Evolutionary conservation across 2,329 filamentous ascomycete genomes (phyloP).

Genomic region (Tolypocladium inflatum): DNA sequence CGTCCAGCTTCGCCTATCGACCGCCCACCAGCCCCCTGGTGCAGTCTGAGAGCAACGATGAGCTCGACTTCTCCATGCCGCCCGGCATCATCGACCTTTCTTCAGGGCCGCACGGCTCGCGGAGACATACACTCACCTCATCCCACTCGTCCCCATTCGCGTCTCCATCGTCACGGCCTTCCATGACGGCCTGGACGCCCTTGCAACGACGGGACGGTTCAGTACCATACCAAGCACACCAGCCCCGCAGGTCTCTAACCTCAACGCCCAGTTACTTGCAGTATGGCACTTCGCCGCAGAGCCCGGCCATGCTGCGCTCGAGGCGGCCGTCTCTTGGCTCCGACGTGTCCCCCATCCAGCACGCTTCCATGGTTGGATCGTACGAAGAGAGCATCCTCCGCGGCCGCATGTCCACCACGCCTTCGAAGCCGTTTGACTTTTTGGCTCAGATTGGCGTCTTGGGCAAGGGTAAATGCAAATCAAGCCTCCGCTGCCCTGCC

Average conservation of each 20-base stretch:
- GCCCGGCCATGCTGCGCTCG: constrained; percentile 39
- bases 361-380: constrained; percentile 93
- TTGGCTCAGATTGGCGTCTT: constrained; percentile 91
- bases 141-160: constrained; percentile 38
- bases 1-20: constrained; percentile 74
- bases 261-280: constrained; percentile 38
- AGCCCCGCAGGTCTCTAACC: constrained; percentile 66
- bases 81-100: constrained; percentile 41
- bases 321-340: constrained; percentile 63
- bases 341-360: constrained; percentile 69
- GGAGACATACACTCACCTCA: constrained; percentile 66
- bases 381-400: constrained; percentile 95
- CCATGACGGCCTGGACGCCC: constrained; percentile 12
- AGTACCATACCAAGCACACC: constrained; percentile 66
- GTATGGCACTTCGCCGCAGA: constrained; percentile 35
- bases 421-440: constrained; percentile 87
- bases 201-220: constrained; percentile 48
- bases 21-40: constrained; percentile 88
- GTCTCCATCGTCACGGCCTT: constrained; percentile 25
- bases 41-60: constrained; percentile 77
- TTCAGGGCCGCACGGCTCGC: constrained; percentile 27
- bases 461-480: constrained; percentile 79
- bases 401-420: constrained; percentile 92
- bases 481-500: constrained; percentile 73
- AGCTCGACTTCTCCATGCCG: constrained; percentile 48